Conservation (phyloP, 257 asterid genomes). For the Paraleonurus japonicus region DNA sequence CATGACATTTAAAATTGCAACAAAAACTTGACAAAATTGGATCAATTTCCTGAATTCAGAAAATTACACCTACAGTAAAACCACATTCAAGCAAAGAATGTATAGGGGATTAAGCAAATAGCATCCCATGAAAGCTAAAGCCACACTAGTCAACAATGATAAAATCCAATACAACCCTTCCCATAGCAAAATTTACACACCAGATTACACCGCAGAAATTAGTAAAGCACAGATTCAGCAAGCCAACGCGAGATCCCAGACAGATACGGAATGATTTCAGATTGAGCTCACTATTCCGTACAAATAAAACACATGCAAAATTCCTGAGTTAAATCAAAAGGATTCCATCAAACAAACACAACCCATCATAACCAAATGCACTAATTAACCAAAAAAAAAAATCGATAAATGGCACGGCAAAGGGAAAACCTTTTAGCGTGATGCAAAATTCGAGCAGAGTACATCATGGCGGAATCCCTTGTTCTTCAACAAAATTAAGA, state of each 20-base stretch:
- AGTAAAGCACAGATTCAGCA: conserved; percentile 14
- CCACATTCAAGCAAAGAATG: conserved; percentile 4
- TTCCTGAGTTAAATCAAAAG: conserved; percentile 16
- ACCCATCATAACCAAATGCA: conserved; percentile 8
- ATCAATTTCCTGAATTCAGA: not conserved
- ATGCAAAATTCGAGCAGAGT: conserved; percentile 54
- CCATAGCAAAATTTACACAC: not conserved
- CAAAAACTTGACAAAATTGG: not conserved
- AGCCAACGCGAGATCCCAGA: conserved; percentile 23
- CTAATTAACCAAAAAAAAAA: not conserved
- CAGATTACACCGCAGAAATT: not conserved
- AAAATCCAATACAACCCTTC: not conserved
- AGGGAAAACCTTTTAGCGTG: conserved; percentile 50
- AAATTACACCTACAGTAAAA: not conserved
- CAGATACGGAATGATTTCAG: conserved; percentile 8
- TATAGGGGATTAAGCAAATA: not conserved
- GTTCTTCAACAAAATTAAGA: conserved; percentile 21
- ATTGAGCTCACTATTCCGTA: conserved; percentile 5
- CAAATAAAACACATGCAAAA: not conserved
- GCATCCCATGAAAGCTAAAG: not conserved
- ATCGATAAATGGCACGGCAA: not conserved
- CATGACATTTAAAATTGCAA: not conserved
- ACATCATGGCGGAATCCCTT: conserved; percentile 42
- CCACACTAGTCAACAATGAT: not conserved
- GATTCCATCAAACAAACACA: conserved; percentile 10